Evolutionary conservation across 495 filamentous ascomycete species (phyloP), one percentile per base, ranked within the genome.

Genomic region (Daldinia vernicosa): DNA sequence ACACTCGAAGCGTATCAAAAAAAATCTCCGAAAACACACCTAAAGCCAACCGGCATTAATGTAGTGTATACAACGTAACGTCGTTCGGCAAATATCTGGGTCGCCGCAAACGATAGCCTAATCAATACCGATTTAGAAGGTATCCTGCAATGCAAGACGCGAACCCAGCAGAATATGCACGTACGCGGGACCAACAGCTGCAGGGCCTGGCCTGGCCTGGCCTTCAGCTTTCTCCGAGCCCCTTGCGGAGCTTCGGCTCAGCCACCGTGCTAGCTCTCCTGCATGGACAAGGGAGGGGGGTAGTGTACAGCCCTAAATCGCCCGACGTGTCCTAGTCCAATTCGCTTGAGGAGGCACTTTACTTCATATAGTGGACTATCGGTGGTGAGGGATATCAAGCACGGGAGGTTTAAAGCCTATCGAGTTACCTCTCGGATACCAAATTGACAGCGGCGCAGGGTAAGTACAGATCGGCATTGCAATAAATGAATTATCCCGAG

Each of bases 201-300:
- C 47, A 51, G 8, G 12, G 12, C 8, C 51, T n/a, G 33, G n/a
- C n/a, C n/a, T n/a, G n/a, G n/a, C n/a, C n/a, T n/a, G n/a, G n/a
- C n/a, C n/a, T 58, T 58, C 54, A 58, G 54, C 54, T 58, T 6
- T 33, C 55, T 26, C 43, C 58, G 59, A 59, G 32, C 55, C 54
- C 40, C 53, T 52, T 51, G 43, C 39, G 62, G 61, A 17, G 53
- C 30, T 57, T 43, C 51, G 65, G 59, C 66, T 69, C 27, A 69
- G 66, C 66, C 66, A 69, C 65, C n/a, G 8, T 57, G 64, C 55
- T 60, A 67, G 27, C 37, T 55, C 56, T 28, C 60, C 65, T 50
- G 56, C 56, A 32, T 19, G 52, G 9, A 30, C 47, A 19, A 33
- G 50, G 33, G 22, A 37, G 56, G 55, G 64, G 33, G 26, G 4